These are phyloP conservation scores for Mortierella sp. DNA, from an alignment of 371 early-diverging fungal species.

Conservation along the genomic window DNA sequence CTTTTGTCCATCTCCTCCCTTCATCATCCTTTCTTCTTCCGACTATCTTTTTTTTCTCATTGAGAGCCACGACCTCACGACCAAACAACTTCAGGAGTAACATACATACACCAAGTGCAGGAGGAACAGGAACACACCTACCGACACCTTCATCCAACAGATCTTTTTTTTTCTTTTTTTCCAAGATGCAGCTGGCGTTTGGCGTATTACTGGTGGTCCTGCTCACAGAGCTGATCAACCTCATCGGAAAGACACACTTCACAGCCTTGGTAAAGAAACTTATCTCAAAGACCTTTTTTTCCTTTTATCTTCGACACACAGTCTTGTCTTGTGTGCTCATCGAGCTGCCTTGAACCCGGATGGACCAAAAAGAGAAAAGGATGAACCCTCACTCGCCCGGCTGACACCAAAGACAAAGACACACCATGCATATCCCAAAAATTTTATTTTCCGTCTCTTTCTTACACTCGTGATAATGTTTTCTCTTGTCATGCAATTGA, in stretches of 20 bases:
- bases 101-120: neutral
- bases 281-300: neutral
- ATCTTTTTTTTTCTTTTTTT: neutral
- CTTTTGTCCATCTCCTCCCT: neutral
- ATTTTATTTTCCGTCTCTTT: neutral
- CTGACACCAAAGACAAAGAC: neutral
- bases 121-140: neutral
- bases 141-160: slow-evolving; percentile 4
- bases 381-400: neutral
- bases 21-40: neutral
- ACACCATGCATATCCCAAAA: neutral
- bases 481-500: no score
- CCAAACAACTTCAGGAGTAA: neutral
- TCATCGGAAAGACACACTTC: slow-evolving; percentile 68
- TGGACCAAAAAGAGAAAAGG: slow-evolving; percentile 6
- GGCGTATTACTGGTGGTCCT: slow-evolving; percentile 67
- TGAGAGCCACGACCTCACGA: neutral
- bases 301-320: neutral
- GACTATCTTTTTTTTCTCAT: slow-evolving; percentile 4
- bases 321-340: neutral
- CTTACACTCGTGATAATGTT: no score
- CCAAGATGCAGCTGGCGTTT: slow-evolving; percentile 64
- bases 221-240: slow-evolving; percentile 68
- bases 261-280: slow-evolving; percentile 61
- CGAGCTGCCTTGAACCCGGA: slow-evolving; percentile 14